Conservation (phyloP, 1,284 basidiomycete species). For the Omphalotus olearius region DNA sequence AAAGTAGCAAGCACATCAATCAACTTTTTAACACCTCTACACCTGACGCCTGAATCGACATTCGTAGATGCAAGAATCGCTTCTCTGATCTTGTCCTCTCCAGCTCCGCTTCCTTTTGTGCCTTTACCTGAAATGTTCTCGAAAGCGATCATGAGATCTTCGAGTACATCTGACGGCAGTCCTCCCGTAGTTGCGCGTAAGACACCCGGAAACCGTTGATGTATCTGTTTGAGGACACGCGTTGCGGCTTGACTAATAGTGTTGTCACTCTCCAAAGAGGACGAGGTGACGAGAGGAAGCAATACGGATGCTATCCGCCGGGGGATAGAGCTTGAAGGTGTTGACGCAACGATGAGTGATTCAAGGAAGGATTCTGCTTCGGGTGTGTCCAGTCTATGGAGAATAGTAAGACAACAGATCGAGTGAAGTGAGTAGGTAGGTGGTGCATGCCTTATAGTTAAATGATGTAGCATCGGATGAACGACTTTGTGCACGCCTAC, state of each 20-base stretch:
- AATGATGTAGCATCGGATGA: constrained; percentile 43
- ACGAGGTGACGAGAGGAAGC: constrained; percentile 24
- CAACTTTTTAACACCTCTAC: constrained; percentile 1
- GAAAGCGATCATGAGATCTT: no score
- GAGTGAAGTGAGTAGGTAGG: neutral
- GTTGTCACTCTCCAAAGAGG: constrained; percentile 5
- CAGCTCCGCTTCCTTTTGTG: no score
- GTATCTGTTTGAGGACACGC: constrained; percentile 35
- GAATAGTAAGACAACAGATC: neutral
- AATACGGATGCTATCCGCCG: constrained; percentile 33
- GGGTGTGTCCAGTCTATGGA: constrained; percentile 40
- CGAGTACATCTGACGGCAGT: no score
- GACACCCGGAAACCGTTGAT: constrained; percentile 49
- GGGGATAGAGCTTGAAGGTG: constrained; percentile 33
- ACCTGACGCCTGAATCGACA: neutral
- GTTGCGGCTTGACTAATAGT: no score
- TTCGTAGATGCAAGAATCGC: constrained; percentile 4
- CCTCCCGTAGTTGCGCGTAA: constrained; percentile 32
- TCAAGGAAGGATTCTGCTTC: constrained; percentile 36
- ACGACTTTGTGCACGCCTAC: constrained; percentile 55
- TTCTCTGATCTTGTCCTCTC: neutral
- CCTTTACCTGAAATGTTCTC: no score
- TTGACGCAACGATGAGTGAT: constrained; percentile 35
- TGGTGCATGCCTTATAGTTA: constrained; percentile 39
- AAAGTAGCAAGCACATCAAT: neutral